Evolutionary conservation across 805 yeast genomes (phyloP).

Genomic region (Kodamaea hsintzibuensis): DNA sequence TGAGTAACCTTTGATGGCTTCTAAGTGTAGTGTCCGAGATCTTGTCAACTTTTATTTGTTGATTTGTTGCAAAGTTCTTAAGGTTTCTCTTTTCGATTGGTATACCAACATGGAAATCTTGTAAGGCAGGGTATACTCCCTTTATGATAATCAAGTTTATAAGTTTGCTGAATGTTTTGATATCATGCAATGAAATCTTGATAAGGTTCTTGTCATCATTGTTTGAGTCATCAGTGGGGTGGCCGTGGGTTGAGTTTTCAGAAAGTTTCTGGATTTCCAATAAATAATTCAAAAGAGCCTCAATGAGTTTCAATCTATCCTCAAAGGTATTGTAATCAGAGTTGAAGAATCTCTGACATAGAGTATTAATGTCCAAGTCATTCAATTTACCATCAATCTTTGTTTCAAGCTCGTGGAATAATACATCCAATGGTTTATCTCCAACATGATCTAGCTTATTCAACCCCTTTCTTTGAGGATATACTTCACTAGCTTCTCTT

Average conservation of each 20-base stretch:
- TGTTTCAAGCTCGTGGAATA: conserved; percentile 32
- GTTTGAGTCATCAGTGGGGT: neutral
- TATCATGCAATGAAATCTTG: conserved; percentile 80
- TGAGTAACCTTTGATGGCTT: conserved; percentile 19
- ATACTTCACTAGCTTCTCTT: conserved; percentile 33
- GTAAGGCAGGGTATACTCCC: conserved; percentile 68
- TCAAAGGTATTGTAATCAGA: neutral
- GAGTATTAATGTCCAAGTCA: conserved; percentile 18
- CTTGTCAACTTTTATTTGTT: conserved; percentile 18
- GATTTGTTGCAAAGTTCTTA: conserved; percentile 43
- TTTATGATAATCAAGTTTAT: conserved; percentile 65
- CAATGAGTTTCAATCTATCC: conserved; percentile 24
- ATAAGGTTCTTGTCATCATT: conserved; percentile 38
- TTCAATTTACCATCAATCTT: conserved; percentile 26
- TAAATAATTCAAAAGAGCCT: conserved; percentile 38
- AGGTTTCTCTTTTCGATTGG: conserved; percentile 62
- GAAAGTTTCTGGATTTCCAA: conserved; percentile 41
- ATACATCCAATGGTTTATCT: conserved; percentile 34
- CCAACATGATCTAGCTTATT: conserved; percentile 30
- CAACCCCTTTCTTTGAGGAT: conserved; percentile 34
- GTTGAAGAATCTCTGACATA: conserved; percentile 12
- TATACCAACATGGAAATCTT: conserved; percentile 55
- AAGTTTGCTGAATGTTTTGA: conserved; percentile 68
- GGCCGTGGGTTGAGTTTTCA: neutral
- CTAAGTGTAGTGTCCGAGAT: conserved; percentile 2